Evolutionary conservation across 257 asterid species (phyloP), one percentile per base, ranked within the genome.

Genomic region (Solanum chmielewskii): DNA sequence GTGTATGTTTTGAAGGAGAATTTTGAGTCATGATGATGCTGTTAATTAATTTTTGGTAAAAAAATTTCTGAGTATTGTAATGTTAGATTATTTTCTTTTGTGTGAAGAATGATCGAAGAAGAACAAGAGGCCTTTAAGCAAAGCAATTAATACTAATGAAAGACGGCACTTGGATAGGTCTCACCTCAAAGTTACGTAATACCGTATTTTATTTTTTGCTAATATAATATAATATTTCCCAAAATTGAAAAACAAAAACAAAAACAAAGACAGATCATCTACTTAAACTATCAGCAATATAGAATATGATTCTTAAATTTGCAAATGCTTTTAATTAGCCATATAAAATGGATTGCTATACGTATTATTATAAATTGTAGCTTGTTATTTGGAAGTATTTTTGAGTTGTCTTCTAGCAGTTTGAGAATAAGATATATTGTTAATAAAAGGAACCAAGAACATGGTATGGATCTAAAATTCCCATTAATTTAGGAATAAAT

Each of bases 161-260:
- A 86, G 64, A 71, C 42, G 86, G 20, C 83, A 74, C 83, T 37
- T 75, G 78, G 83, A 87, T 37, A 70, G 83, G 86, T 77, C 93
- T 86, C 87, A 85, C 90, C 97, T 93, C 94, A 64, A 94, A 90
- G 94, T 89, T 85, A 92, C 78, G 91, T 89, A 66, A 83, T 29
- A 83, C 83, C 45, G 62, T 56, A 13, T 31, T 83, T 77, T 66
- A 66, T 23, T 41, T 75, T 45, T 14, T 39, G 64, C 62, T 76
- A 25, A 62, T 27, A 69, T 84, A 25, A 62, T 27, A 69, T 84
- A 27, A 31, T 31, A 18, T 69, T 29, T 69, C 23, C 1, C 18
- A 69, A 69, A 29, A 15, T 1, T 69, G 41, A 31, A 68, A 29
- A 29, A 27, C 2, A 29, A 68, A 60, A 60, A 56, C n/a, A 9